Conservation (phyloP, 129 eudicot species). For the Calendula officinalis region DNA sequence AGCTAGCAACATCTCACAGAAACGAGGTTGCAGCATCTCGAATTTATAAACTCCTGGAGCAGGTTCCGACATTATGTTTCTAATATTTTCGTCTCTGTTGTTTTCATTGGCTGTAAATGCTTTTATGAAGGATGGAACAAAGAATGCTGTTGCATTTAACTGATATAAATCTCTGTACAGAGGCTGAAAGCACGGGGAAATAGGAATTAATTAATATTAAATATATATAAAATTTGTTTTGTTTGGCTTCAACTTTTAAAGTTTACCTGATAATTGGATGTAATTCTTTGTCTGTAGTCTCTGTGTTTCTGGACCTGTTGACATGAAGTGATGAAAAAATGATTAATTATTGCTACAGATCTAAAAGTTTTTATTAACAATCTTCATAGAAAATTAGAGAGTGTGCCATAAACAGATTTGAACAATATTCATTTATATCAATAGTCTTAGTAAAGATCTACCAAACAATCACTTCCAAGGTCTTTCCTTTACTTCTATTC, state of each 20-base stretch:
- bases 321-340: conserved; percentile 19
- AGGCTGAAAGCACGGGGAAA: conserved; percentile 50
- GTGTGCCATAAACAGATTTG: no score
- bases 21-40: conserved; percentile 77
- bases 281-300: conserved; percentile 74
- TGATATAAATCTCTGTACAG: conserved; percentile 64
- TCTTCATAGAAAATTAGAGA: no score
- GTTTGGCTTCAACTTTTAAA: not conserved
- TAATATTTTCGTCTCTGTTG: conserved; percentile 57
- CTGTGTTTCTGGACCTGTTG: conserved; percentile 76
- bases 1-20: conserved; percentile 72
- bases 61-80: conserved; percentile 78
- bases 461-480: not conserved
- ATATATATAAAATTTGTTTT: no score
- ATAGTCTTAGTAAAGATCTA: not conserved
- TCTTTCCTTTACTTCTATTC: not conserved
- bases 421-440: no score
- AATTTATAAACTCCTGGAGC: conserved; percentile 76
- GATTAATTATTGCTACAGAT: conserved; percentile 13
- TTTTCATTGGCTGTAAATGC: conserved; percentile 45
- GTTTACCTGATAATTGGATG: conserved; percentile 77
- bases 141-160: conserved; percentile 65
- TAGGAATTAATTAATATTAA: not conserved
- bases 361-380: no score
- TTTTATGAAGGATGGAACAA: conserved; percentile 65